Evolutionary conservation across 768 basidiomycete genomes (phyloP).

Genomic region (Pleurotus citrinopileatus): DNA sequence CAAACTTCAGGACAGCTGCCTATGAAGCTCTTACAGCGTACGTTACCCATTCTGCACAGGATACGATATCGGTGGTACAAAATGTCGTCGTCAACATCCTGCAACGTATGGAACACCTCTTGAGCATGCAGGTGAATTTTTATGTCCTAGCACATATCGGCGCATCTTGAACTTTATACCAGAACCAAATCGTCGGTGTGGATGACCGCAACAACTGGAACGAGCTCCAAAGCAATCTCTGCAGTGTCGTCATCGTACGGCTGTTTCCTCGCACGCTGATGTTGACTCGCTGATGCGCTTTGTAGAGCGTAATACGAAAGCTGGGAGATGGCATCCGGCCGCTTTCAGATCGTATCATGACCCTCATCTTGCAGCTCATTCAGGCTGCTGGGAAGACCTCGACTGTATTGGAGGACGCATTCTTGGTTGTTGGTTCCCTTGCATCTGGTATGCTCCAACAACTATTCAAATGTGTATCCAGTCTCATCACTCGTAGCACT

Average conservation of each 20-base stretch:
- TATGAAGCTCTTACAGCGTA: conserved; percentile 94
- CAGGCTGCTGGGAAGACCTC: conserved; percentile 88
- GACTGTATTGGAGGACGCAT: conserved; percentile 93
- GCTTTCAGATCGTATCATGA: conserved; percentile 94
- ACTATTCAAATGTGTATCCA: not conserved
- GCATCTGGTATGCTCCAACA: conserved; percentile 55
- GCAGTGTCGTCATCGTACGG: conserved; percentile 82
- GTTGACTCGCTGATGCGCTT: conserved; percentile 6
- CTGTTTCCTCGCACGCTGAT: conserved; percentile 10
- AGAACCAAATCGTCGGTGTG: conserved; percentile 91
- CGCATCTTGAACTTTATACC: conserved; percentile 4
- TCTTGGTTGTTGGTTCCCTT: conserved; percentile 88
- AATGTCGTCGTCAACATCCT: conserved; percentile 80
- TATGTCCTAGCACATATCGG: conserved; percentile 1
- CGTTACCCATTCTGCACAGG: conserved; percentile 74
- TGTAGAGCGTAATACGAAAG: conserved; percentile 81
- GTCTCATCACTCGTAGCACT: conserved; percentile 45
- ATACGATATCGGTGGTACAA: conserved; percentile 78
- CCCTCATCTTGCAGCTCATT: conserved; percentile 80
- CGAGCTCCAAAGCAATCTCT: conserved; percentile 94
- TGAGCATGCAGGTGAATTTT: conserved; percentile 70
- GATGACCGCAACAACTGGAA: conserved; percentile 99
- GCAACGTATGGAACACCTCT: conserved; percentile 85
- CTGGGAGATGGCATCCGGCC: conserved; percentile 81
- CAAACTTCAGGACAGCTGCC: conserved; percentile 91